Conservation (phyloP, 164 flowering plant species). For the Liquidambar formosana region DNA sequence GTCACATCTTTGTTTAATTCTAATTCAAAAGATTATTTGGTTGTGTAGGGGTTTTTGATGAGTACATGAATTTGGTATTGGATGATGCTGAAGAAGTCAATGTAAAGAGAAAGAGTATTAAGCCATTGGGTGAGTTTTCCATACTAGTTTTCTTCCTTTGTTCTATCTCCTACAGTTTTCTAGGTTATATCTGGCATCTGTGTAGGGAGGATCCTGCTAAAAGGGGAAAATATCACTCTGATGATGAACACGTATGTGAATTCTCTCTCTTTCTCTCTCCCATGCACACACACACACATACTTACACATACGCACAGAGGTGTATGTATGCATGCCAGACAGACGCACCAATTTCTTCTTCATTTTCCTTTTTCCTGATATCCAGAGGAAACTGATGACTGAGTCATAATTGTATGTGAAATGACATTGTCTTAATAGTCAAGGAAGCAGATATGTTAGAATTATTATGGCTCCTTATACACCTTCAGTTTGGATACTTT, state of each 20-base stretch:
- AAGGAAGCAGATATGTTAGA: too few relatives aligned
- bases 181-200: too few relatives aligned
- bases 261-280: not conserved
- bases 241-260: constrained; percentile 9
- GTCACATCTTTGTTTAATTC: too few relatives aligned
- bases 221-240: constrained; percentile 9
- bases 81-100: constrained; percentile 83
- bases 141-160: too few relatives aligned
- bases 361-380: not conserved
- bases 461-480: too few relatives aligned
- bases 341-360: not conserved
- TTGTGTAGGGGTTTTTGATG: constrained; percentile 76
- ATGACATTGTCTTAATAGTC: too few relatives aligned
- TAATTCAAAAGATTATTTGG: too few relatives aligned
- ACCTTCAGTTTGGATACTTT: too few relatives aligned
- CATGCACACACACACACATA: not conserved
- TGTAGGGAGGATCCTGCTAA: constrained; percentile 7
- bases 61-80: constrained; percentile 87
- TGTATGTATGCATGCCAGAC: not conserved
- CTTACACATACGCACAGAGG: too few relatives aligned
- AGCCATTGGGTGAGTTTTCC: too few relatives aligned
- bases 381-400: not conserved
- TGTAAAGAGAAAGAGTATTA: constrained; percentile 63
- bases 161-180: too few relatives aligned
- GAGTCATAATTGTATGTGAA: too few relatives aligned